Evolutionary conservation across 805 yeast genomes (phyloP).

Genomic region (Saccharomycopsis javanensis): DNA sequence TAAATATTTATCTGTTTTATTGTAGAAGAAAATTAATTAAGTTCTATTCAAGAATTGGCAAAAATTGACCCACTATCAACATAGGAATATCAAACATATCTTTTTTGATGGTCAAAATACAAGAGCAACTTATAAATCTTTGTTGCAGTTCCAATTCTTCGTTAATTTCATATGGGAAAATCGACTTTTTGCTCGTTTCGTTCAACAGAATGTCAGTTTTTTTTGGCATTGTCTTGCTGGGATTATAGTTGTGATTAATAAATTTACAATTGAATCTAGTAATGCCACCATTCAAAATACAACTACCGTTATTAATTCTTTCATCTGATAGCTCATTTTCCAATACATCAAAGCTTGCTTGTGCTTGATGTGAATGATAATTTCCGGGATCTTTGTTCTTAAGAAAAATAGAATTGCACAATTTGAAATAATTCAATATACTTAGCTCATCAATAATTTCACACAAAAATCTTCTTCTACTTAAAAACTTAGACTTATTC

Average conservation of each 20-base stretch:
- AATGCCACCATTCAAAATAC: slow-evolving; percentile 13
- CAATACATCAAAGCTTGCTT: slow-evolving; percentile 6
- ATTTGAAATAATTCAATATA: slow-evolving; percentile 59
- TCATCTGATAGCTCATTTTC: slow-evolving; percentile 21
- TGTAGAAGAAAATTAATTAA: neutral
- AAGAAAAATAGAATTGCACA: slow-evolving; percentile 65
- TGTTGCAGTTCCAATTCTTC: slow-evolving; percentile 19
- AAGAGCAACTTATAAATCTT: slow-evolving; percentile 49
- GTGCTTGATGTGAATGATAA: slow-evolving; percentile 4
- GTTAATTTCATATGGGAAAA: slow-evolving; percentile 20
- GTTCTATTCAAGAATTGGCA: slow-evolving; percentile 44
- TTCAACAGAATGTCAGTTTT: slow-evolving; percentile 13
- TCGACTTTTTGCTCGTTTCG: slow-evolving; percentile 24
- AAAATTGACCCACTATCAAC: slow-evolving; percentile 72
- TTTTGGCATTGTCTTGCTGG: slow-evolving; percentile 1
- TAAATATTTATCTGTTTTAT: too few relatives aligned
- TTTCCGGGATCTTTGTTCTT: slow-evolving; percentile 6
- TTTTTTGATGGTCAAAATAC: slow-evolving; percentile 78
- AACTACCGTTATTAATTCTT: slow-evolving; percentile 19
- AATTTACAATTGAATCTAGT: slow-evolving; percentile 18
- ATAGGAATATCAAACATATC: slow-evolving; percentile 80
- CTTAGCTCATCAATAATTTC: slow-evolving; percentile 77
- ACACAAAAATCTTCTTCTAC: slow-evolving; percentile 50
- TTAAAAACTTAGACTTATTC: slow-evolving; percentile 14
- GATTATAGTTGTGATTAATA: slow-evolving; percentile 14